A percentile compares a stretch with the other conserved stretches of the same genome.
Evolutionary conservation across 805 yeast species (phyloP).

Genomic region (Candida silvatica): DNA sequence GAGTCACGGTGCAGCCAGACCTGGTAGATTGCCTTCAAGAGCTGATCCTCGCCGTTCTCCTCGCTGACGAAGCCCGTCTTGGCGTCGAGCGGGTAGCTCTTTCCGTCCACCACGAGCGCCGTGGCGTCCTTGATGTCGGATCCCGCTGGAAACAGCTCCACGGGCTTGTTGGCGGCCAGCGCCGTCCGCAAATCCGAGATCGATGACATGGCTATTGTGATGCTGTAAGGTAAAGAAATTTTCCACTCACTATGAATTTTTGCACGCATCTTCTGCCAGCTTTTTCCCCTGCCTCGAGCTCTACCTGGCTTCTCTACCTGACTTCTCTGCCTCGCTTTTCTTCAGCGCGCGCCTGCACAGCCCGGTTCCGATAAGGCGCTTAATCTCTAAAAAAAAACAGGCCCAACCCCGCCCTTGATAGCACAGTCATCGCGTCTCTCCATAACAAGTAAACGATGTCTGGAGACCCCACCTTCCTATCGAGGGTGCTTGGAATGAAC

Average conservation of each 20-base stretch:
- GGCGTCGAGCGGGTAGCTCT: slow-evolving; percentile 22
- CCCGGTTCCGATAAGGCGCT: too few relatives aligned
- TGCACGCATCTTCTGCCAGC: background rate
- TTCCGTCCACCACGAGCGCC: slow-evolving; percentile 10
- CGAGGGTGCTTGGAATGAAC: slow-evolving; percentile 50
- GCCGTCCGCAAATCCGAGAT: slow-evolving; percentile 10
- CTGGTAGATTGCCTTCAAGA: slow-evolving; percentile 55
- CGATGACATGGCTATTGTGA: slow-evolving; percentile 9
- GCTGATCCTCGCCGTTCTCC: slow-evolving; percentile 25
- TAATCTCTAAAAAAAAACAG: too few relatives aligned
- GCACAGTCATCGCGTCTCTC: too few relatives aligned
- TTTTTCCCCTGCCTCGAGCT: too few relatives aligned
- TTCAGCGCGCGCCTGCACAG: too few relatives aligned
- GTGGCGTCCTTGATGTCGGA: slow-evolving; percentile 13
- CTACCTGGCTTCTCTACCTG: too few relatives aligned
- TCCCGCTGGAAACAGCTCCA: slow-evolving; percentile 10
- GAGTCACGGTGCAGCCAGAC: slow-evolving; percentile 74
- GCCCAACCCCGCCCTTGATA: too few relatives aligned
- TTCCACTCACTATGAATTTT: too few relatives aligned
- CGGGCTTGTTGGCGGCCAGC: slow-evolving; percentile 8
- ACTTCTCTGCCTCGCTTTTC: too few relatives aligned
- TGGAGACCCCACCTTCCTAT: slow-evolving; percentile 39
- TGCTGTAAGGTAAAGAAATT: background rate
- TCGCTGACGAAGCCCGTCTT: slow-evolving; percentile 33
- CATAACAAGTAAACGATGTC: too few relatives aligned